Base-by-base conservation (phyloP, 257 asterid genomes). In the Ajuga chamaepitys region DNA sequence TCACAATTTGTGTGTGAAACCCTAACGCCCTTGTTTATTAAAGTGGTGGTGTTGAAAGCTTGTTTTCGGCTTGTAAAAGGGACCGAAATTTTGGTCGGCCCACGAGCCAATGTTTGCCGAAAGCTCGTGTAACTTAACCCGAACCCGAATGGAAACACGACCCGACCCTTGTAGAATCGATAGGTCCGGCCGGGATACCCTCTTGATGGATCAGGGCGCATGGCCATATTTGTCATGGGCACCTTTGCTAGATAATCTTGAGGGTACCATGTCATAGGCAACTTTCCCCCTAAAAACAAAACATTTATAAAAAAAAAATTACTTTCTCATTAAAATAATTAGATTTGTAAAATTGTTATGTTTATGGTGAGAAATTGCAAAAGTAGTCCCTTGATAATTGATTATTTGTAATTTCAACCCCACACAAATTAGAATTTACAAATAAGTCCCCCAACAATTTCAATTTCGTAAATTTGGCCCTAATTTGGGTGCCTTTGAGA, bases 231-330 rank as follows among this genome's bases (percentile, higher is more conserved):
- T 14, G 95, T 78, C 96, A 91, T 91, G 11, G 95, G 87, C 48
- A 85, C 74, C 69, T 82, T 88, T 0, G 74, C 62, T 57, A 88
- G 56, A 41, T 85, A 88, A 30, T 70, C 76, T 80, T 88, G 89
- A 48, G 96, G 96, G 50, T 91, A 91, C 98, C 98, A 91, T 64
- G 98, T 88, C 88, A 81, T 86, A 0, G 99, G 97, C 64, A 93
- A 82, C 63, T 76, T 93, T 1, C 94, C 99, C 8, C 96, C 98
- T 92, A 28, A 10, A 32, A 57, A 18, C 26, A 22, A 34, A 13
- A 56, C 0, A 12, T 56, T 30, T 3, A 47, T 5, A 21, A 20
- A 54, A 16, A 10, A 28, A 16, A 16, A 2, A 8, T 10, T 5
- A 1, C 25, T 35, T 35, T 48, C 14, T 7, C 25, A 16, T 12